These are phyloP conservation scores for Acacia melanoxylon DNA, from an alignment of 306 rosid genomes.

Conservation along the genomic window DNA sequence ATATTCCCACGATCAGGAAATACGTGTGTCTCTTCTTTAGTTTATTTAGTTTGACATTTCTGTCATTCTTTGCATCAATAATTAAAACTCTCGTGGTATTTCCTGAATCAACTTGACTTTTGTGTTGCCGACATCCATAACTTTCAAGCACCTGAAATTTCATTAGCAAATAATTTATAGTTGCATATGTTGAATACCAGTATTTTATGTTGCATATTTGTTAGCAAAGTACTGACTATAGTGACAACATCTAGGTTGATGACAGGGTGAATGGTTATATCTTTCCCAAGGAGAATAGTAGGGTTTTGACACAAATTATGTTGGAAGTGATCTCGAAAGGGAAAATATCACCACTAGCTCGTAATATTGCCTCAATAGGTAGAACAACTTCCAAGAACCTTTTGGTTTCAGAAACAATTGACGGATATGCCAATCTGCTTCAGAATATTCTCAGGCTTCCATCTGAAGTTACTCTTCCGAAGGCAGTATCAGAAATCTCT, in stretches of 20 bases:
- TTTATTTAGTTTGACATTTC: slow-evolving; percentile 22
- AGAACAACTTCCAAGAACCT: slow-evolving; percentile 68
- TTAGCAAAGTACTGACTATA: slow-evolving; percentile 42
- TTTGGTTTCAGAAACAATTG: slow-evolving; percentile 70
- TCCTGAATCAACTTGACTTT: slow-evolving; percentile 10
- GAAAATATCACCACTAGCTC: slow-evolving; percentile 70
- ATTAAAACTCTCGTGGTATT: slow-evolving; percentile 12
- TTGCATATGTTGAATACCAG: not conserved
- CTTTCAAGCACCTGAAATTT: not conserved
- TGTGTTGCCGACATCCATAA: slow-evolving; percentile 3
- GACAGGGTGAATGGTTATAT: slow-evolving; percentile 90
- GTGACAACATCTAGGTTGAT: slow-evolving; percentile 62
- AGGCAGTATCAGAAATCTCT: slow-evolving; percentile 63
- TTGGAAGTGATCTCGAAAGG: slow-evolving; percentile 66
- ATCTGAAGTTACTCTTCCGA: slow-evolving; percentile 74
- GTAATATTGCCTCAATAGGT: slow-evolving; percentile 71
- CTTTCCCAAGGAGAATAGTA: slow-evolving; percentile 68
- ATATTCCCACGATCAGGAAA: slow-evolving; percentile 76
- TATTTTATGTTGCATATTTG: slow-evolving; percentile 11
- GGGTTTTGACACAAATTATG: slow-evolving; percentile 57
- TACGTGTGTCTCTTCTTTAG: slow-evolving; percentile 52
- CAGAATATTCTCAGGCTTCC: slow-evolving; percentile 73
- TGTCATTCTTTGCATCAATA: slow-evolving; percentile 15
- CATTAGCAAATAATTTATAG: not conserved
- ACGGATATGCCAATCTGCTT: slow-evolving; percentile 74